Evolutionary conservation across 2,329 filamentous ascomycete genomes (phyloP).

Genomic region (Monosporascus sp.): DNA sequence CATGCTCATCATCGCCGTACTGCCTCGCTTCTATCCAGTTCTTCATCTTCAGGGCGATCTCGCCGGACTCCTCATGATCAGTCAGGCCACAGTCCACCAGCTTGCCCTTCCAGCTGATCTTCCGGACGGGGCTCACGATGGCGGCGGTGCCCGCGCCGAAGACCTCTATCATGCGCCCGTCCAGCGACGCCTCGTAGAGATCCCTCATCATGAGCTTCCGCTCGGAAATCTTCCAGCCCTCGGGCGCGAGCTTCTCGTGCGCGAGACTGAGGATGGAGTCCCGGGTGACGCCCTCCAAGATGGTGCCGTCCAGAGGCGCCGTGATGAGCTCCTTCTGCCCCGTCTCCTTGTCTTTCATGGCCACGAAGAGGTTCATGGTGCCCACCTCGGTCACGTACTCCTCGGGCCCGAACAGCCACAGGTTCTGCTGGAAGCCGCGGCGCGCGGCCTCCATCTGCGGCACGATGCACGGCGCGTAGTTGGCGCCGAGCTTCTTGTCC

Average conservation of each 20-base stretch:
- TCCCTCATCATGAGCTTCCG: slow-evolving; percentile 90
- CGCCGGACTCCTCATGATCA: slow-evolving; percentile 78
- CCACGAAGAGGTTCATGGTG: slow-evolving; percentile 97
- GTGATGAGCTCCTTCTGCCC: slow-evolving; percentile 90
- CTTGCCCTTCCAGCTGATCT: slow-evolving; percentile 82
- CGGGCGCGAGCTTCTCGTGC: slow-evolving; percentile 70
- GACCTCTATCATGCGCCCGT: slow-evolving; percentile 84
- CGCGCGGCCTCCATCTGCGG: slow-evolving; percentile 88
- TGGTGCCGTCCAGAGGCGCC: slow-evolving; percentile 93
- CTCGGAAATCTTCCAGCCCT: slow-evolving; percentile 87
- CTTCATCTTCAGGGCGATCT: slow-evolving; percentile 83
- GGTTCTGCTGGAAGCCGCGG: slow-evolving; percentile 93
- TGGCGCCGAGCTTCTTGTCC: slow-evolving; percentile 96
- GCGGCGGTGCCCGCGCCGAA: slow-evolving; percentile 93
- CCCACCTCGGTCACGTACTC: slow-evolving; percentile 96
- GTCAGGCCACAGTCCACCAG: slow-evolving; percentile 77
- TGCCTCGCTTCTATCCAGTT: slow-evolving; percentile 94
- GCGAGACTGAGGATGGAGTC: slow-evolving; percentile 88
- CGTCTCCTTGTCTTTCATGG: slow-evolving; percentile 76
- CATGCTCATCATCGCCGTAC: slow-evolving; percentile 87
- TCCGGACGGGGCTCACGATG: slow-evolving; percentile 84
- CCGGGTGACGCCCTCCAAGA: slow-evolving; percentile 88
- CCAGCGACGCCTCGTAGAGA: slow-evolving; percentile 70
- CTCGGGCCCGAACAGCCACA: slow-evolving; percentile 95
- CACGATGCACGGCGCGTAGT: slow-evolving; percentile 99